Percentiles rank a stretch among this genome's conserved stretches.
Conservation (phyloP, 2,329 filamentous ascomycete genomes). For the Penicillium rolfsii region DNA sequence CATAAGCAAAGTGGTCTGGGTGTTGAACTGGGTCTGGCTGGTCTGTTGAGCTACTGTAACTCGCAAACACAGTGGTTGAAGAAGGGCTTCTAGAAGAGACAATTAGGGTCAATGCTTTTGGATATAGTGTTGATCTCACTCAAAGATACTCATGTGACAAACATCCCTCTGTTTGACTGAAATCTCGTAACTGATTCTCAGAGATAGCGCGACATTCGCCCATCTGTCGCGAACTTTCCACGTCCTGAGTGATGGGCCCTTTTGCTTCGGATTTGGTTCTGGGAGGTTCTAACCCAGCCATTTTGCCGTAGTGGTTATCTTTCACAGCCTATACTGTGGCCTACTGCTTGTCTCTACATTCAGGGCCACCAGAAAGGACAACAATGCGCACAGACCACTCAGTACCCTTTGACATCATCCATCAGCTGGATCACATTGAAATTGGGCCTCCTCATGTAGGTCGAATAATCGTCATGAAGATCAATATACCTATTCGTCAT, state of each 20-base stretch:
- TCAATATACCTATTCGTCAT: background rate
- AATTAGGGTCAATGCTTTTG: background rate
- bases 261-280: too few species aligned
- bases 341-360: too few species aligned
- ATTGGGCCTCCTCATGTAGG: background rate
- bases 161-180: background rate
- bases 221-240: background rate
- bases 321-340: too few species aligned
- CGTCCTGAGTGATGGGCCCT: background rate
- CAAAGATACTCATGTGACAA: background rate
- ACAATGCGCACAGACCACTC: background rate
- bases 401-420: slow-evolving; percentile 5
- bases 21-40: slow-evolving; percentile 50
- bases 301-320: too few species aligned
- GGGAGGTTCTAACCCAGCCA: too few species aligned
- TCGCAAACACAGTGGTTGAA: slow-evolving; percentile 41
- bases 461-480: background rate
- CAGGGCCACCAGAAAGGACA: background rate
- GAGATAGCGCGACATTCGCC: background rate
- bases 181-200: background rate
- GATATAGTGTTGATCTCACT: background rate
- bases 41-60: slow-evolving; percentile 48
- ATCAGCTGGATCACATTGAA: background rate
- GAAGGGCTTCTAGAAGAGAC: slow-evolving; percentile 18
- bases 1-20: slow-evolving; percentile 58